phyloP scores from a whole-genome alignment of 306 rosid species.

The Mimosa pudica region DNA sequence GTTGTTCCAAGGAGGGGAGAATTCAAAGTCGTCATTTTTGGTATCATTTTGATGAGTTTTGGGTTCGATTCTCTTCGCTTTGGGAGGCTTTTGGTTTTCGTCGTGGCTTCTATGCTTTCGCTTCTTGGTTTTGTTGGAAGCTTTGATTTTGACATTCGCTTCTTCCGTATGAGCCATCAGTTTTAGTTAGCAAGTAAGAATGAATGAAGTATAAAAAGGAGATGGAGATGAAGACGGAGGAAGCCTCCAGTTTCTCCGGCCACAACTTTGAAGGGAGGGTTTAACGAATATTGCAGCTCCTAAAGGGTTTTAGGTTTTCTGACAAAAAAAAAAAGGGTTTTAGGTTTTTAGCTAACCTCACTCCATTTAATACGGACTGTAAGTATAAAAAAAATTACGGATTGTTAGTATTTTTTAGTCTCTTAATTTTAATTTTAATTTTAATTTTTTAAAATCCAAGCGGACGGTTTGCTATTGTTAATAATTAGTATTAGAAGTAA shows the following conservation, averaged over 20 bases:
- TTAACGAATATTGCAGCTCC: neutral
- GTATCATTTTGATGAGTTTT: slow-evolving; percentile 17
- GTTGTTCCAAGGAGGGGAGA: slow-evolving; percentile 64
- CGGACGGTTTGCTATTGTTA: no score
- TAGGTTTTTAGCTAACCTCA: no score
- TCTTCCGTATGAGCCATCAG: slow-evolving; percentile 41
- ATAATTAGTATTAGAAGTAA: no score
- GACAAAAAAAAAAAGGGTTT: no score
- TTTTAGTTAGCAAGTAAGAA: neutral
- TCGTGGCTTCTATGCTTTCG: slow-evolving; percentile 42
- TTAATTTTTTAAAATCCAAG: no score
- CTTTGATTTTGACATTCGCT: slow-evolving; percentile 32
- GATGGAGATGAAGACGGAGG: neutral
- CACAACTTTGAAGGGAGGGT: neutral
- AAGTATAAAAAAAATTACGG: no score
- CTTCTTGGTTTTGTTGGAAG: slow-evolving; percentile 40
- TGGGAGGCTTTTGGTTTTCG: slow-evolving; percentile 41
- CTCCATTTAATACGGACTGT: no score
- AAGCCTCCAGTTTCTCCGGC: neutral
- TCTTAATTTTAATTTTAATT: no score
- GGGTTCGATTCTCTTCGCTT: slow-evolving; percentile 41
- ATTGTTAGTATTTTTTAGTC: no score
- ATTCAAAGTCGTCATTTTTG: slow-evolving; percentile 9
- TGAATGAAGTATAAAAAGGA: neutral
- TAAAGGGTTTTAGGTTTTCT: neutral